Evolutionary conservation across 768 basidiomycete species (phyloP).

Genomic region (Agaricus blazei): DNA sequence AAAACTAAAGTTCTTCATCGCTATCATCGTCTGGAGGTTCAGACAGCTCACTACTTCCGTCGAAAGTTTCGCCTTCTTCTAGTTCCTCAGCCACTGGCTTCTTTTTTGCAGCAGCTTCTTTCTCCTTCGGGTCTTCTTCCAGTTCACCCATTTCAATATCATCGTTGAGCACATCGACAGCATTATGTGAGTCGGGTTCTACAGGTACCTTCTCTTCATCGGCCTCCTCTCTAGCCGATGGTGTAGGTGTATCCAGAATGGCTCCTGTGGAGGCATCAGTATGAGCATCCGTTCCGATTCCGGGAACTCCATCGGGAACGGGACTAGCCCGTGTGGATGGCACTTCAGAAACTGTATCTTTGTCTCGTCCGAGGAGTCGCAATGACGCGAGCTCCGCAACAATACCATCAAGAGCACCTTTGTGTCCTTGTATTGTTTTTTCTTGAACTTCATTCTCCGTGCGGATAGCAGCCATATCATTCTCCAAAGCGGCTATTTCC

Average conservation of each 20-base stretch:
- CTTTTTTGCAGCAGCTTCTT: constrained; percentile 36
- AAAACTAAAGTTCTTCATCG: constrained; percentile 14
- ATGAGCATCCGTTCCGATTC: constrained; percentile 11
- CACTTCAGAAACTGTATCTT: constrained; percentile 40
- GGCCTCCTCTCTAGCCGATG: constrained; percentile 15
- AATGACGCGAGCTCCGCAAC: constrained; percentile 57
- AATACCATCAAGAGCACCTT: constrained; percentile 60
- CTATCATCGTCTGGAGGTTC: constrained; percentile 61
- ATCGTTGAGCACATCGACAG: constrained; percentile 31
- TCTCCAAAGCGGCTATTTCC: constrained; percentile 64
- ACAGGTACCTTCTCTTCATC: constrained; percentile 21
- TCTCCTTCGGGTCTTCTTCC: constrained; percentile 59
- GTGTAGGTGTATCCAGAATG: constrained; percentile 8
- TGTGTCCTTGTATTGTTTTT: constrained; percentile 62
- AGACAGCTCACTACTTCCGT: constrained; percentile 71
- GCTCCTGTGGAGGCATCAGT: constrained; percentile 5
- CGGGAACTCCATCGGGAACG: constrained; percentile 10
- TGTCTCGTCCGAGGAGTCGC: constrained; percentile 66
- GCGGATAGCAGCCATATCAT: constrained; percentile 71
- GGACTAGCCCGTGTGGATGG: constrained; percentile 48
- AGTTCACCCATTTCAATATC: constrained; percentile 94
- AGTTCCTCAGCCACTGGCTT: constrained; percentile 59
- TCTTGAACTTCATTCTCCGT: constrained; percentile 72
- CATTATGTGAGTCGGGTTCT: constrained; percentile 15
- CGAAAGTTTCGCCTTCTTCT: constrained; percentile 85